Conservation (phyloP, 177 flowering plant genomes). For the Tripterygium wilfordii region DNA sequence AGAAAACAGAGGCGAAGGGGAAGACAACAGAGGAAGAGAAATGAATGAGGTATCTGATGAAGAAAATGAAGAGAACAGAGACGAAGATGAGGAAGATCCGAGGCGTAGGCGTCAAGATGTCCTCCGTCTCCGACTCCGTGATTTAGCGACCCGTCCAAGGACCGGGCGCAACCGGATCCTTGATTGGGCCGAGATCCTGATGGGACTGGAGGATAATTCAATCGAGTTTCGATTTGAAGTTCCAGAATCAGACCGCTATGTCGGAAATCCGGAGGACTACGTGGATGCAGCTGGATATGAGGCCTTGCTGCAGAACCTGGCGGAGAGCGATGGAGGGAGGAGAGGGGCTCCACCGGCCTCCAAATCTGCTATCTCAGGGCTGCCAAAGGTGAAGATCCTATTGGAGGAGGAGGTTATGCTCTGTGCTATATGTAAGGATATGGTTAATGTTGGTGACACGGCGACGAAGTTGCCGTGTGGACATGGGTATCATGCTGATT, state of each 20-base stretch:
- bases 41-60: conserved; percentile 20
- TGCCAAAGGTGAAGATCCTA: conserved; percentile 34
- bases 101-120: conserved; percentile 43
- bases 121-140: conserved; percentile 50
- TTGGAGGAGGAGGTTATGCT: conserved; percentile 31
- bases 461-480: conserved; percentile 75
- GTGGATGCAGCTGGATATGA: conserved; percentile 84
- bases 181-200: conserved; percentile 74
- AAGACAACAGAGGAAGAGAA: conserved; percentile 15
- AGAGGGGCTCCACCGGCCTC: conserved; percentile 87
- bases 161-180: conserved; percentile 46
- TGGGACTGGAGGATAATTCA: conserved; percentile 67
- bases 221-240: conserved; percentile 60
- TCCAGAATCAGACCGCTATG: conserved; percentile 48
- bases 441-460: conserved; percentile 41
- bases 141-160: conserved; percentile 38
- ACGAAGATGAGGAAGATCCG: conserved; percentile 24
- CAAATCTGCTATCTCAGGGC: conserved; percentile 37
- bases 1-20: conserved; percentile 11
- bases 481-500: conserved; percentile 76
- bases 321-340: conserved; percentile 57
- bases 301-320: conserved; percentile 63
- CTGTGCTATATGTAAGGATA: conserved; percentile 79
- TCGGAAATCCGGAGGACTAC: conserved; percentile 78
- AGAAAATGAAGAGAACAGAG: conserved; percentile 20